Evolutionary conservation across 2,329 filamentous ascomycete species (phyloP), one percentile per base, ranked within the genome.

Genomic region (Blumeria graminis): DNA sequence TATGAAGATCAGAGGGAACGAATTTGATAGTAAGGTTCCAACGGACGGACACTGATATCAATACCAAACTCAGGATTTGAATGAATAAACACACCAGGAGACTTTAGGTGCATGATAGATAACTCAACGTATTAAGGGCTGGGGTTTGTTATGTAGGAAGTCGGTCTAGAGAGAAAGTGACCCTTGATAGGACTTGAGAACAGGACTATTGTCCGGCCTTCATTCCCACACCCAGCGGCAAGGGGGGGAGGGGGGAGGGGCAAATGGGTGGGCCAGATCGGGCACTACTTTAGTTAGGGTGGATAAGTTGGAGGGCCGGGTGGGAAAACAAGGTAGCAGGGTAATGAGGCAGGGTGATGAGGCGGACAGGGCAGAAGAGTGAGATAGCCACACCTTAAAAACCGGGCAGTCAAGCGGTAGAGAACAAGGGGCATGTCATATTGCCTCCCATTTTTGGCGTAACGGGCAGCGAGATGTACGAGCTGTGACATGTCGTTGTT

Each of bases 251-350:
- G n/a, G 16, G 45, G 8, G 45, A 22, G 45, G 33, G 45, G 33
- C 18, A 8, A 39, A 36, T 11, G 10, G 33, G 52, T 55, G 52
- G 52, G 52, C 35, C 52, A 39, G 32, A 55, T 39, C 52, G 35
- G 52, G 33, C 36, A 28, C 52, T 55, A 55, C 36, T 55, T 55
- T 55, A 55, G 52, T 39, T 8, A 39, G 32, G 35, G 22, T 28
- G 18, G 35, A 36, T 39, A 39, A 55, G 35, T 22, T 55, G 22
- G 50, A 55, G 52, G 52, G 41, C 52, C 52, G 52, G 33, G 52
- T 36, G 52, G 52, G 22, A 55, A 28, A 55, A 55, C 52, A 55
- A 16, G 52, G 52, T 55, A 55, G 16, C 35, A 55, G 35, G 52
- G 52, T 28, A 36, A 41, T 55, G 8, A 55, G 52, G 36, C 52